Percentiles rank a stretch among this genome's conserved stretches.
Evolutionary conservation across 306 rosid species (phyloP).

Genomic region (Dryas drummondii): DNA sequence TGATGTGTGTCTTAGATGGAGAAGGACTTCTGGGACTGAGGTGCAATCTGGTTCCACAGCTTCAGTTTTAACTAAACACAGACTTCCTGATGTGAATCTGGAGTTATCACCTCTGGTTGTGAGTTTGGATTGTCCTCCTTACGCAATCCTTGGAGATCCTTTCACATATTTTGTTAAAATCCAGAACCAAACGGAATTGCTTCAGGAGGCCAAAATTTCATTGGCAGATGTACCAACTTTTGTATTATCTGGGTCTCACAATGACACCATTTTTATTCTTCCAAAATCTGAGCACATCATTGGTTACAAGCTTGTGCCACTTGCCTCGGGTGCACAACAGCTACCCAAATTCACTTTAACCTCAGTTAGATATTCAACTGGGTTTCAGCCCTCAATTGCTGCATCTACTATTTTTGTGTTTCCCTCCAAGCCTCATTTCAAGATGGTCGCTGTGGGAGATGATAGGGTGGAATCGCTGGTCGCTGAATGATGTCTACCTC

Average conservation of each 20-base stretch:
- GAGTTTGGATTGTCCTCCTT: conserved; percentile 87
- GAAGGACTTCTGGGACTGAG: conserved; percentile 55
- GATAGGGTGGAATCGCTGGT: conserved; percentile 47
- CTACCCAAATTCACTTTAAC: conserved; percentile 74
- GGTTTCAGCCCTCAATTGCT: conserved; percentile 58
- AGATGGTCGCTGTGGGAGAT: conserved; percentile 41
- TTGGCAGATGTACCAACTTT: conserved; percentile 82
- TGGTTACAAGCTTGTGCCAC: conserved; percentile 87
- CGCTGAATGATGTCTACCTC: conserved; percentile 38
- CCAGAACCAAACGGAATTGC: conserved; percentile 66
- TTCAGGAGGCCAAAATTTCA: conserved; percentile 79
- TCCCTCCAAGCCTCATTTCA: conserved; percentile 79
- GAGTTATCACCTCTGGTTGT: conserved; percentile 76
- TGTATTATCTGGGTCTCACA: conserved; percentile 80
- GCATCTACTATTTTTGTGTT: conserved; percentile 60
- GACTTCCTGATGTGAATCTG: conserved; percentile 62
- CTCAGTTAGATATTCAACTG: conserved; percentile 73
- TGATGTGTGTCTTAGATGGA: conserved; percentile 74
- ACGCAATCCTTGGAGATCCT: conserved; percentile 78
- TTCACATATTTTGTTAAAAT: conserved; percentile 71
- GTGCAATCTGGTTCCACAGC: conserved; percentile 44
- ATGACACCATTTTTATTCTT: conserved; percentile 69
- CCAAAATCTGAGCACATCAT: conserved; percentile 76
- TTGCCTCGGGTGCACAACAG: conserved; percentile 74
- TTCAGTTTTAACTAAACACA: conserved; percentile 60